Conservation (phyloP, 2,329 filamentous ascomycete genomes). For the Ophiostoma ips region DNA sequence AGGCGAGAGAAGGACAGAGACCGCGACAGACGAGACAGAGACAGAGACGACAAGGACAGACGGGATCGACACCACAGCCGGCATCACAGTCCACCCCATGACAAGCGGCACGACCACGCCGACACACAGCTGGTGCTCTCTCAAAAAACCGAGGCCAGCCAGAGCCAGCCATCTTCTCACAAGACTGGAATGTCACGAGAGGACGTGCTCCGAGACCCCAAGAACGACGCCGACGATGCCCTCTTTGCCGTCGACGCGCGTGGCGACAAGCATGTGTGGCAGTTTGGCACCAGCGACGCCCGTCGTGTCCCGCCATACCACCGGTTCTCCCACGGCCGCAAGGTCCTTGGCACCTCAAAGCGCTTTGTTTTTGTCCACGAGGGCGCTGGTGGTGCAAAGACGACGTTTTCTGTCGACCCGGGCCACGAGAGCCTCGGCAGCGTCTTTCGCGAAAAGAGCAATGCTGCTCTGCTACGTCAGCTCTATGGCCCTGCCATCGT, state of each 20-base stretch:
- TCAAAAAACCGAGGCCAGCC: neutral
- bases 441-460: slow-evolving; percentile 23
- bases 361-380: slow-evolving; percentile 54
- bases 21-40: neutral
- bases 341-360: slow-evolving; percentile 54
- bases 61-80: neutral
- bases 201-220: slow-evolving; percentile 2
- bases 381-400: slow-evolving; percentile 29
- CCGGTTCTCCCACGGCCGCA: slow-evolving; percentile 50
- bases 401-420: slow-evolving; percentile 37
- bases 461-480: neutral
- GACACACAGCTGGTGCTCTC: slow-evolving; percentile 1
- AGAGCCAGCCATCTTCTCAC: neutral
- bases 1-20: neutral
- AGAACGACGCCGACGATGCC: slow-evolving; percentile 8
- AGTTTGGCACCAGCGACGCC: slow-evolving; percentile 60
- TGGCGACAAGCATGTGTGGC: slow-evolving; percentile 62
- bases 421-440: slow-evolving; percentile 28
- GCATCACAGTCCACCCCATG: neutral
- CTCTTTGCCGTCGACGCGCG: slow-evolving; percentile 54
- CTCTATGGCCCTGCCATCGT: neutral
- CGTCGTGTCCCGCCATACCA: slow-evolving; percentile 59
- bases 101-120: neutral
- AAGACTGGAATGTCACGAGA: neutral
- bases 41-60: neutral